Conservation (phyloP, 441 rosid species). For the Corymbia citriodora region DNA sequence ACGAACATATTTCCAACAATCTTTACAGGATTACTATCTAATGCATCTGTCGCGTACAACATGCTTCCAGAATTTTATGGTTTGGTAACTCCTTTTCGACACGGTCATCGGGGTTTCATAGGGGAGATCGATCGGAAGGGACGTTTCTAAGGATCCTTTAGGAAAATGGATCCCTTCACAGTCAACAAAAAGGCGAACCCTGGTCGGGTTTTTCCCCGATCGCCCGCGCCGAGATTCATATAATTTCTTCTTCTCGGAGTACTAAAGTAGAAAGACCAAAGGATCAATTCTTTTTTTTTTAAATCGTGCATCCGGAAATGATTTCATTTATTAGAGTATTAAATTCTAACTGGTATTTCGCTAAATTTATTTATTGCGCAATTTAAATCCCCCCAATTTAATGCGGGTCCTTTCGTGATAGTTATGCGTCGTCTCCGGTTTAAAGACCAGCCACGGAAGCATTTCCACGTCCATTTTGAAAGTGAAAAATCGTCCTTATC, state of each 20-base stretch:
- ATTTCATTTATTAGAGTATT: not conserved
- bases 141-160: not conserved
- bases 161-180: not conserved
- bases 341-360: not conserved
- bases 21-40: not conserved
- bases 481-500: not conserved
- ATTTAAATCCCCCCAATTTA: not conserved
- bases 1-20: not conserved
- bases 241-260: not conserved
- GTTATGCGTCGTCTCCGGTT: not conserved
- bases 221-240: not conserved
- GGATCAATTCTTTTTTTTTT: not conserved
- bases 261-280: not conserved
- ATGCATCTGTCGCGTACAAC: not conserved
- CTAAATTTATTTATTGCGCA: not conserved
- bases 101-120: not conserved
- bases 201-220: not conserved
- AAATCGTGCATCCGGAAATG: not conserved
- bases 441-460: not conserved
- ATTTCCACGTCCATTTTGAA: not conserved
- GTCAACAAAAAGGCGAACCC: not conserved
- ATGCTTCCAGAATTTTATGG: not conserved
- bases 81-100: not conserved
- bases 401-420: not conserved
- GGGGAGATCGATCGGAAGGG: not conserved